These are phyloP conservation scores for Brettanomyces anomalus DNA, from an alignment of 805 yeast species.

Conservation along the genomic window DNA sequence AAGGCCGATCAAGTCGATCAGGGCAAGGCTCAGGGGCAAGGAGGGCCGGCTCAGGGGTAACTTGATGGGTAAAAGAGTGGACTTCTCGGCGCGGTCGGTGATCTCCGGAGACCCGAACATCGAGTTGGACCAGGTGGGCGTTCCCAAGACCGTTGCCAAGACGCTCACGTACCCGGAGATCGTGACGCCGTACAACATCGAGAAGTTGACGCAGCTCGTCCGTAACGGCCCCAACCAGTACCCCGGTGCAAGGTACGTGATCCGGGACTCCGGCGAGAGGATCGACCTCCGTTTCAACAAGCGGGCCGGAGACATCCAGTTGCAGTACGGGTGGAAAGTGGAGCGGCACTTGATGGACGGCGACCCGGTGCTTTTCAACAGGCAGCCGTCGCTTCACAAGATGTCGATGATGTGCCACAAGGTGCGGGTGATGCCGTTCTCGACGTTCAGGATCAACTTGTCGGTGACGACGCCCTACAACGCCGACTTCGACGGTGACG, in stretches of 20 bases:
- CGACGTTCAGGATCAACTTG: conserved; percentile 91
- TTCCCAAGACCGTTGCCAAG: conserved; percentile 92
- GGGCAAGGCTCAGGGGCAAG: conserved; percentile 99
- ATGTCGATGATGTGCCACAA: conserved; percentile 99
- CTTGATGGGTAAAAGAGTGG: conserved; percentile 99
- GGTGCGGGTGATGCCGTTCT: conserved; percentile 97
- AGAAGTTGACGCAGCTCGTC: conserved; percentile 83
- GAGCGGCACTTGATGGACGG: conserved; percentile 97
- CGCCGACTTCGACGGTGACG: conserved; percentile 99
- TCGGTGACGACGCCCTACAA: conserved; percentile 99
- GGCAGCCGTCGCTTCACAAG: conserved; percentile 98
- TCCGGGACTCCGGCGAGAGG: conserved; percentile 98
- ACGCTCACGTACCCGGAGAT: conserved; percentile 95
- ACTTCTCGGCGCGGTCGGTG: conserved; percentile 97
- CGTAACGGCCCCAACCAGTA: conserved; percentile 99
- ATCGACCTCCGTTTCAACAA: conserved; percentile 94
- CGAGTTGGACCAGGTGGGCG: conserved; percentile 98
- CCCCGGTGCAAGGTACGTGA: conserved; percentile 98
- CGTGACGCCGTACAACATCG: conserved; percentile 96
- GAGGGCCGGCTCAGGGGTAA: conserved; percentile 99
- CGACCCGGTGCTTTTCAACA: conserved; percentile 95
- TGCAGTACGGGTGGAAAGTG: conserved; percentile 98
- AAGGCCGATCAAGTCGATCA: conserved; percentile 94
- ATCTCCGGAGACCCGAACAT: conserved; percentile 98
- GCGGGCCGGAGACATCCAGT: conserved; percentile 95